Conservation (phyloP, 2,329 filamentous ascomycete species). For the Cladosporium sp. region DNA sequence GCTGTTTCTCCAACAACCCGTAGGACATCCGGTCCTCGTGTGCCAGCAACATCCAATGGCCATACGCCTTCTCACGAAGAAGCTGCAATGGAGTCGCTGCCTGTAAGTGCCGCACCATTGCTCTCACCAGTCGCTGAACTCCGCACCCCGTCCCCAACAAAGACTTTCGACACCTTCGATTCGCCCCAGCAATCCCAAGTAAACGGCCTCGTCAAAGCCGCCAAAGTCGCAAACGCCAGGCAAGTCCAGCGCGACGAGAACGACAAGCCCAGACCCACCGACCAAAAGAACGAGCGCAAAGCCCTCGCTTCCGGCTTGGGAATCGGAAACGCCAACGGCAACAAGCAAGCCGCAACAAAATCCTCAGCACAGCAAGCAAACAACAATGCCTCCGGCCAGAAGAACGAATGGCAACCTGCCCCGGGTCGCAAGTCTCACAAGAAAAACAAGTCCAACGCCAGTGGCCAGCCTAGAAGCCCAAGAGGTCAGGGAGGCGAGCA, state of each 20-base stretch:
- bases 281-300: constrained; percentile 22
- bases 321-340: constrained; percentile 3
- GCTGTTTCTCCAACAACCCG: neutral
- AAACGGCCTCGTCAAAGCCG: constrained; percentile 25
- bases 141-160: constrained; percentile 64
- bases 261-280: constrained; percentile 10
- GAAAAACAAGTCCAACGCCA: constrained; percentile 30
- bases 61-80: constrained; percentile 1
- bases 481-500: constrained; percentile 36
- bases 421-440: constrained; percentile 28
- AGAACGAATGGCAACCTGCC: constrained; percentile 27
- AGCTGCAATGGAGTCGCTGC: constrained; percentile 9
- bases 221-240: constrained; percentile 27
- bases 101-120: constrained; percentile 29
- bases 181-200: constrained; percentile 16
- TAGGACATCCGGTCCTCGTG: neutral
- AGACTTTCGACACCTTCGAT: constrained; percentile 21
- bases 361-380: neutral
- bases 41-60: constrained; percentile 1
- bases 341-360: neutral
- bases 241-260: constrained; percentile 21
- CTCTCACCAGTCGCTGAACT: constrained; percentile 72
- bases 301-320: constrained; percentile 17
- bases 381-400: neutral
- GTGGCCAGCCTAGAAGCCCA: constrained; percentile 34